Evolutionary conservation across 1,284 basidiomycete species (phyloP), one percentile per base, ranked within the genome.

Genomic region (Fistulina hepatica): DNA sequence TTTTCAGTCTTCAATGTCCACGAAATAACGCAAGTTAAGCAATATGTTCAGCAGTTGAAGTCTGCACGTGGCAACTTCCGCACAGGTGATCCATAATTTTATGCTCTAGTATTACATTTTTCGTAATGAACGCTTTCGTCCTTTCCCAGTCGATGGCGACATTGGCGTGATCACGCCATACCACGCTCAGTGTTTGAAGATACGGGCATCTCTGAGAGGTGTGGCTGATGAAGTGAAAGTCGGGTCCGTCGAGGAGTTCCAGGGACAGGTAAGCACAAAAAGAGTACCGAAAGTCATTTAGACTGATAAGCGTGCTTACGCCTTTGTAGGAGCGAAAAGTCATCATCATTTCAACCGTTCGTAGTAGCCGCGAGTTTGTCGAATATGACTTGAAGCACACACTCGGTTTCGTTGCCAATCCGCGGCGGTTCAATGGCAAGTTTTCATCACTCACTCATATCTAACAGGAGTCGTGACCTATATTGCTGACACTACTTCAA

Each of bases 261-360:
- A 77, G 52, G 74, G 75, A 19, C 71, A 76, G 55, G 73, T 73
- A 19, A 19, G 64, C 47, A 37, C 26, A 13, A 20, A 21, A 33
- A 19, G 28, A 2, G 34, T 25, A 21, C 35, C 20, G 24, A 12
- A 12, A 21, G 17, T 13, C 19, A 25, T 17, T 21, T 21, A 12
- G 26, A 22, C 17, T 21, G 17, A 35, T 34, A 21, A 43, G 25
- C 22, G 32, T 16, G 12, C 19, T 2, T 25, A 60, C 52, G 21
- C 55, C 60, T 7, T 61, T 65, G 34, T 54, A 23, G 53, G 66
- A 25, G 49, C 55, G 36, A 59, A 60, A 64, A 0, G 65, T 76
- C 7, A 79, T 81, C 36, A 76, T 81, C 45, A 65, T 81, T 10
- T 79, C 76, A 3, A 77, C 76, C 15, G 77, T 80, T 1, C 59